Evolutionary conservation across 2,329 filamentous ascomycete genomes (phyloP).

Genomic region (Epichloe coenophiala): DNA sequence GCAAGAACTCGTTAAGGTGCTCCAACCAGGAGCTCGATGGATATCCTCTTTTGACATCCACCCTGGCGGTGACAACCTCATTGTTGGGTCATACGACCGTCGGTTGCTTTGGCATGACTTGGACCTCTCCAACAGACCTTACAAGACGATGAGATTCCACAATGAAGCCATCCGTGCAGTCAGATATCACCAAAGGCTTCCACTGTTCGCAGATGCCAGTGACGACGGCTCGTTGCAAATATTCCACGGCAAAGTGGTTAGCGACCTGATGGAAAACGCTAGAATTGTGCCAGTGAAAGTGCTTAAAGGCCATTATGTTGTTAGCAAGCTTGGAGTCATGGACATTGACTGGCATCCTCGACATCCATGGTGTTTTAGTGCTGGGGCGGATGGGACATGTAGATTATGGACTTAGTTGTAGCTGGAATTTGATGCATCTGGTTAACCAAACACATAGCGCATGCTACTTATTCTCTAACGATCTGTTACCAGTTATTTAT

Average conservation of each 20-base stretch:
- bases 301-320: conserved; percentile 76
- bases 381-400: conserved; percentile 85
- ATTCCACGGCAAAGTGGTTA: conserved; percentile 92
- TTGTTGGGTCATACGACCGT: conserved; percentile 89
- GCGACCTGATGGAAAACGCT: conserved; percentile 89
- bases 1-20: conserved; percentile 81
- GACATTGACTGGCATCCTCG: conserved; percentile 92
- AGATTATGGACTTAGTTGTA: conserved; percentile 62
- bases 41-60: conserved; percentile 92
- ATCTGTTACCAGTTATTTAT: too few species aligned
- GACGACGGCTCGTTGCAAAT: conserved; percentile 92
- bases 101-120: conserved; percentile 94
- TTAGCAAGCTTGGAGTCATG: conserved; percentile 75
- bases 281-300: conserved; percentile 95
- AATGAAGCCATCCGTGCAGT: conserved; percentile 81
- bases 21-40: conserved; percentile 86
- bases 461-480: too few species aligned
- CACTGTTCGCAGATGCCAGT: conserved; percentile 86
- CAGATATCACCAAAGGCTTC: conserved; percentile 68
- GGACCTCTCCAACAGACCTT: conserved; percentile 77
- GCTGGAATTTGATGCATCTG: too few species aligned
- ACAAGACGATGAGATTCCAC: conserved; percentile 95
- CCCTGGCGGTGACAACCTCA: conserved; percentile 82
- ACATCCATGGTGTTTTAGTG: conserved; percentile 89
- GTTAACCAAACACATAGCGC: too few species aligned